A percentile compares a stretch with the other conserved stretches of the same genome.
Evolutionary conservation across 2,329 filamentous ascomycete genomes (phyloP).

Genomic region (Clathrospora elynae): DNA sequence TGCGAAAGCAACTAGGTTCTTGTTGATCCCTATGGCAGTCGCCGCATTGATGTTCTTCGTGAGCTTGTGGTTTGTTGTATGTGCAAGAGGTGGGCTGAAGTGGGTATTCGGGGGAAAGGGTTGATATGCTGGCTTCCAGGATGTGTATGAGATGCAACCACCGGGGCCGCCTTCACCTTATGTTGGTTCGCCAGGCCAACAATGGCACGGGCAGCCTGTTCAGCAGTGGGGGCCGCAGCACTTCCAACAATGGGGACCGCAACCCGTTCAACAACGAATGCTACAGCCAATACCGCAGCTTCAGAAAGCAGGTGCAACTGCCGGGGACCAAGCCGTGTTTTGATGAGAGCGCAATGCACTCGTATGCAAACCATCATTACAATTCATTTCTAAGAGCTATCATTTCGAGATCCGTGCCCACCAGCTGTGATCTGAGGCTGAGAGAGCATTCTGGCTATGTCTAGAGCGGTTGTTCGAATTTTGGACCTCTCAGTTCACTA

Average conservation of each 20-base stretch:
- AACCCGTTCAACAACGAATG: constrained; percentile 11
- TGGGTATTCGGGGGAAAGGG: constrained; percentile 39
- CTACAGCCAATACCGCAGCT: constrained; percentile 2
- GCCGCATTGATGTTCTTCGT: constrained; percentile 25
- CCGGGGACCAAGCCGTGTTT: too few species aligned
- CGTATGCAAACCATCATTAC: too few species aligned
- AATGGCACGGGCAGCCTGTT: constrained; percentile 7
- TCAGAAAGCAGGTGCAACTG: too few species aligned
- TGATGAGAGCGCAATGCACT: too few species aligned
- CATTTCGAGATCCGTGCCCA: too few species aligned
- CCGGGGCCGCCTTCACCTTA: constrained; percentile 3
- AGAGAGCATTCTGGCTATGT: too few species aligned
- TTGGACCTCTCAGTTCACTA: too few species aligned
- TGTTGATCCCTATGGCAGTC: constrained; percentile 32
- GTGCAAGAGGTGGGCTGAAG: constrained; percentile 31
- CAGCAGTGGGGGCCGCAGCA: constrained; percentile 15
- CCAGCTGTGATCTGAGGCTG: too few species aligned
- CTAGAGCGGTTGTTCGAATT: too few species aligned
- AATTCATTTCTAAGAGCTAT: too few species aligned
- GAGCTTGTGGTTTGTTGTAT: constrained; percentile 27
- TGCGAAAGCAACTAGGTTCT: constrained; percentile 30
- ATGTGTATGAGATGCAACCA: constrained; percentile 30
- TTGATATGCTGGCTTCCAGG: constrained; percentile 35
- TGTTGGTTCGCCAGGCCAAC: constrained; percentile 1
- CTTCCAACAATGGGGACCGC: constrained; percentile 14